phyloP scores from a whole-genome alignment of 805 yeast genomes.

The Metschnikowia amazonensis region DNA sequence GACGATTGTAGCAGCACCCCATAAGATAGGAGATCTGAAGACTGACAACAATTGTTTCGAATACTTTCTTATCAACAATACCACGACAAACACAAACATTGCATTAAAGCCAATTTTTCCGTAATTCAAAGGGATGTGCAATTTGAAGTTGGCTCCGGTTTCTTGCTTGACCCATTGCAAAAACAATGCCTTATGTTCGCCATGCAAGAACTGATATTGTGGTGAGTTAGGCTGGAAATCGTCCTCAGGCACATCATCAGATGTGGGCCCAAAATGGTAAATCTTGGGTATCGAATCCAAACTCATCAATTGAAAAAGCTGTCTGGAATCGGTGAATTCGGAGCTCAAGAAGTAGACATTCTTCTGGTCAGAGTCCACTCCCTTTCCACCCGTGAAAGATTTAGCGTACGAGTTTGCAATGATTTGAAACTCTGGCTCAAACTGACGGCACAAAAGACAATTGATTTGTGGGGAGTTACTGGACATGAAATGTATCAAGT shows the following conservation, averaged over 20 bases:
- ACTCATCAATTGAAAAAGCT: slow-evolving; percentile 48
- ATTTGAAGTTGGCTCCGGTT: slow-evolving; percentile 33
- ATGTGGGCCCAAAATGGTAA: slow-evolving; percentile 55
- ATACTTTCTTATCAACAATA: slow-evolving; percentile 26
- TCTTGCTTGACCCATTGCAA: slow-evolving; percentile 31
- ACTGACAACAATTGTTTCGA: slow-evolving; percentile 34
- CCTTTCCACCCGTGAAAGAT: slow-evolving; percentile 48
- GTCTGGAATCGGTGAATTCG: slow-evolving; percentile 60
- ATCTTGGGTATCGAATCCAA: slow-evolving; percentile 78
- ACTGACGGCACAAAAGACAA: slow-evolving; percentile 68
- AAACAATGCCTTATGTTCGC: slow-evolving; percentile 39
- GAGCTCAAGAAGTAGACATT: slow-evolving; percentile 67
- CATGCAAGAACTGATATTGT: slow-evolving; percentile 42
- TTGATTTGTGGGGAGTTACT: slow-evolving; percentile 71
- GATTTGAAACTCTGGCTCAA: slow-evolving; percentile 59
- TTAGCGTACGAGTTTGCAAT: slow-evolving; percentile 57
- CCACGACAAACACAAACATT: slow-evolving; percentile 29
- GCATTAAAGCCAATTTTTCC: slow-evolving; percentile 34
- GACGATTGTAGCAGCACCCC: slow-evolving; percentile 70
- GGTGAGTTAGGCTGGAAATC: slow-evolving; percentile 19
- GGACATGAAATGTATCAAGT: slow-evolving; percentile 64
- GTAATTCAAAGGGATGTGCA: slow-evolving; percentile 44
- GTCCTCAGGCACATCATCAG: slow-evolving; percentile 22
- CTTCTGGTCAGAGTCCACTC: slow-evolving; percentile 24
- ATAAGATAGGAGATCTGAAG: slow-evolving; percentile 51